phyloP scores from a whole-genome alignment of 768 basidiomycete species.

The Boletus tomentosulus region DNA sequence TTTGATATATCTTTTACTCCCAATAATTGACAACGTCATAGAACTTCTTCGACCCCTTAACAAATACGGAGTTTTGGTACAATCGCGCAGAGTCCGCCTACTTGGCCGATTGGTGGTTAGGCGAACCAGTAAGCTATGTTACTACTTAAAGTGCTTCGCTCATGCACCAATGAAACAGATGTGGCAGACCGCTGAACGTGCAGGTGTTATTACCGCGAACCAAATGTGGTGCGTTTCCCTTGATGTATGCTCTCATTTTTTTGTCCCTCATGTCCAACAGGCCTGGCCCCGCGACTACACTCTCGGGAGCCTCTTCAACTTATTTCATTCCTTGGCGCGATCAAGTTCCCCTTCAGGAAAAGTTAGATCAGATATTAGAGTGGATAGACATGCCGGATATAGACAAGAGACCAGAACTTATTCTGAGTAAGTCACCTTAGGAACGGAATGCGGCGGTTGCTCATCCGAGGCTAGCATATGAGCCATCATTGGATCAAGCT shows the following conservation, averaged over 20 bases:
- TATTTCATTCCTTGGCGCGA: conserved; percentile 82
- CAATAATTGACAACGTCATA: conserved; percentile 25
- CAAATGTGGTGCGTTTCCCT: conserved; percentile 75
- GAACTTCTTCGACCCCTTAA: conserved; percentile 84
- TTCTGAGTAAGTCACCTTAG: conserved; percentile 49
- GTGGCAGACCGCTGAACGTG: conserved; percentile 83
- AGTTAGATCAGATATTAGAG: conserved; percentile 70
- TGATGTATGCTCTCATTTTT: not conserved
- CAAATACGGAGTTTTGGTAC: conserved; percentile 65
- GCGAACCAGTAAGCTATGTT: conserved; percentile 72
- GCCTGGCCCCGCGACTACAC: conserved; percentile 79
- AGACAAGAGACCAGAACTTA: conserved; percentile 68
- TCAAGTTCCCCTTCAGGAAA: conserved; percentile 49
- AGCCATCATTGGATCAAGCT: conserved; percentile 83
- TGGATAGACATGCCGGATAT: conserved; percentile 77
- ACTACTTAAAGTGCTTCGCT: not conserved
- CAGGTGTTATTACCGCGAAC: conserved; percentile 74
- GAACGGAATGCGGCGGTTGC: not conserved
- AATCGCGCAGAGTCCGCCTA: conserved; percentile 57
- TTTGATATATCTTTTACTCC: not conserved
- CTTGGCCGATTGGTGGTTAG: conserved; percentile 79
- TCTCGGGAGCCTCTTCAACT: conserved; percentile 58
- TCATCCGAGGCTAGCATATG: conserved; percentile 52
- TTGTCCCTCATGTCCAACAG: conserved; percentile 31
- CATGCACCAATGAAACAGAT: conserved; percentile 45